These are phyloP conservation scores for Cichorium intybus DNA, from an alignment of 140 eudicot species.

Conservation along the genomic window DNA sequence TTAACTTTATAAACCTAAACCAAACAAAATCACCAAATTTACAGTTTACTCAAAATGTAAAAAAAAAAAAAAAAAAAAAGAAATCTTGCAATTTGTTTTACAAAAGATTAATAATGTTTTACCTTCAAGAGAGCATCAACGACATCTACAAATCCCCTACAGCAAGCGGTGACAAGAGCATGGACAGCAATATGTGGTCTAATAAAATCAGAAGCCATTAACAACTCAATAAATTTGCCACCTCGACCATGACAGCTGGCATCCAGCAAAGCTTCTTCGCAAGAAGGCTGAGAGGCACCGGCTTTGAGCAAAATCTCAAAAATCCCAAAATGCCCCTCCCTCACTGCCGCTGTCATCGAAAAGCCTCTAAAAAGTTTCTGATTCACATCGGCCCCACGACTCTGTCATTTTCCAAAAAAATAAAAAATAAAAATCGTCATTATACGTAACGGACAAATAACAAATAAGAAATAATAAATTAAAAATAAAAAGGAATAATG, in stretches of 20 bases:
- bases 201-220: slow-evolving; percentile 85
- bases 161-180: slow-evolving; percentile 84
- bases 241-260: slow-evolving; percentile 78
- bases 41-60: too few relatives aligned
- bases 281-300: slow-evolving; percentile 81
- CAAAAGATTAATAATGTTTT: too few relatives aligned
- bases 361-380: slow-evolving; percentile 77
- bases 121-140: slow-evolving; percentile 70
- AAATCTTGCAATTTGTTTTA: too few relatives aligned
- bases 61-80: too few relatives aligned
- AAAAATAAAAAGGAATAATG: too few relatives aligned
- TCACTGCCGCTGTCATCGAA: slow-evolving; percentile 75
- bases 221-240: slow-evolving; percentile 49
- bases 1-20: too few relatives aligned
- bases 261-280: slow-evolving; percentile 91
- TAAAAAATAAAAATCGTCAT: slow-evolving; percentile 14
- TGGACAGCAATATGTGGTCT: slow-evolving; percentile 76
- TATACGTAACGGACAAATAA: slow-evolving; percentile 2
- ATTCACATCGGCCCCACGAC: slow-evolving; percentile 83
- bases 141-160: slow-evolving; percentile 81
- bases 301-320: slow-evolving; percentile 85
- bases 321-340: slow-evolving; percentile 77
- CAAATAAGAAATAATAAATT: too few relatives aligned
- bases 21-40: too few relatives aligned
- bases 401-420: slow-evolving; percentile 43